Evolutionary conservation across 805 yeast genomes (phyloP), one percentile per base, ranked within the genome.

Genomic region (Ogataea henricii): DNA sequence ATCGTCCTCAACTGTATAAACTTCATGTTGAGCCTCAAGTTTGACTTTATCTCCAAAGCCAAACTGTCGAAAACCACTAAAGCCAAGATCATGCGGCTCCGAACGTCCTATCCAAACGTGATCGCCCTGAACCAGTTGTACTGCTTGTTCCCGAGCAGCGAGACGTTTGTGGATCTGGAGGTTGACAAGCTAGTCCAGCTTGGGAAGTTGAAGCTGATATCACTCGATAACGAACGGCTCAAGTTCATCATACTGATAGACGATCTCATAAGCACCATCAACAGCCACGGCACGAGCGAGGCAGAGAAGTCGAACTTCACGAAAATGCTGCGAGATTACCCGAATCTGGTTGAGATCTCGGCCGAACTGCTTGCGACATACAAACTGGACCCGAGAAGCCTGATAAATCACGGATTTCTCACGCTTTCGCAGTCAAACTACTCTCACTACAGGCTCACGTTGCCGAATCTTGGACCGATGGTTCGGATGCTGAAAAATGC

Each of bases 391-490:
- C 35, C 73, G 1, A 55, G 70, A 1, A 25, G 18, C 1, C 58
- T 81, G 41, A 69, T 78, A 0, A 60, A 62, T 21, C 47, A 61
- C 7, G 83, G 82, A 1, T 72, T 68, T 40, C 55, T 78, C 5
- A 73, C 82, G 0, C 55, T 77, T 44, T 64, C 73, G 41, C 68
- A 70, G 67, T 49, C 43, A 3, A 34, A 42, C 10, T 68, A 74
- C 27, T 36, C 44, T 1, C 69, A 51, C 21, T 74, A 75, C 49
- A 62, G 73, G 17, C 54, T 81, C 2, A 64, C 80, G 6, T 67
- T 72, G 21, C 85, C 85, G 0, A 71, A 74, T 40, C 66, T 79
- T 48, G 85, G 85, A 0, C 70, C 76, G 1, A 71, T 67, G 40
- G 59, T 79, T 35, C 72, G 72, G 46, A 62, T 78, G 27, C 57